Percentiles rank a stretch among this genome's conserved stretches.
Conservation (phyloP, 1,284 basidiomycete species). For the Leccinum insolens region DNA sequence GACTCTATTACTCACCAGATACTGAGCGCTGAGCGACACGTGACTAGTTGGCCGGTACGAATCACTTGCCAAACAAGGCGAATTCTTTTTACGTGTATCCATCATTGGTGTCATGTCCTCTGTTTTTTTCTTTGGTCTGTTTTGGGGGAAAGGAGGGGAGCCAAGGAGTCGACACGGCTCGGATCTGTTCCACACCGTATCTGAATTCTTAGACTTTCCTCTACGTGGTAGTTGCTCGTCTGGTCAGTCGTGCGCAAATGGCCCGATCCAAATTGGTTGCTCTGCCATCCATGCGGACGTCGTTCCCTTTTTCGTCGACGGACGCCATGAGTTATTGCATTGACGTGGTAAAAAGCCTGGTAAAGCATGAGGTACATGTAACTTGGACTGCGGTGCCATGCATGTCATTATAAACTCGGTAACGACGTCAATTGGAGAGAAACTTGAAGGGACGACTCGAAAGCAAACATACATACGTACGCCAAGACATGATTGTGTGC, state of each 20-base stretch:
- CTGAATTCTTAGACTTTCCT: background rate
- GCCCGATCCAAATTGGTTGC: background rate
- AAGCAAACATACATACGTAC: background rate
- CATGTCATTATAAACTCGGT: background rate
- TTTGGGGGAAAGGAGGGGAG: background rate
- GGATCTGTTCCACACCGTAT: constrained; percentile 17
- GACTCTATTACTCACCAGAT: no score
- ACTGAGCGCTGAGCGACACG: no score
- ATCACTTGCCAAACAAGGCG: background rate
- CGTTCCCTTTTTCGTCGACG: background rate
- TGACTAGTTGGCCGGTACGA: background rate
- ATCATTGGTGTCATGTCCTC: constrained; percentile 5
- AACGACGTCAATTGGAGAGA: background rate
- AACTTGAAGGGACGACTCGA: background rate
- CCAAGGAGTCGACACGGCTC: constrained; percentile 2
- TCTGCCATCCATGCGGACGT: background rate
- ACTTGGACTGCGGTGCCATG: background rate
- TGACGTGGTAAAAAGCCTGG: background rate
- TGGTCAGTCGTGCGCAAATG: background rate
- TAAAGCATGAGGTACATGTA: background rate
- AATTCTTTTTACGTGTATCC: constrained; percentile 15
- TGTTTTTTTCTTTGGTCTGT: background rate
- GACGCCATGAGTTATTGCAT: background rate
- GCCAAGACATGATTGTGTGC: background rate
- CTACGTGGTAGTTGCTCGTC: background rate